Evolutionary conservation across 768 basidiomycete genomes (phyloP).

Genomic region (Boletus fagicola): DNA sequence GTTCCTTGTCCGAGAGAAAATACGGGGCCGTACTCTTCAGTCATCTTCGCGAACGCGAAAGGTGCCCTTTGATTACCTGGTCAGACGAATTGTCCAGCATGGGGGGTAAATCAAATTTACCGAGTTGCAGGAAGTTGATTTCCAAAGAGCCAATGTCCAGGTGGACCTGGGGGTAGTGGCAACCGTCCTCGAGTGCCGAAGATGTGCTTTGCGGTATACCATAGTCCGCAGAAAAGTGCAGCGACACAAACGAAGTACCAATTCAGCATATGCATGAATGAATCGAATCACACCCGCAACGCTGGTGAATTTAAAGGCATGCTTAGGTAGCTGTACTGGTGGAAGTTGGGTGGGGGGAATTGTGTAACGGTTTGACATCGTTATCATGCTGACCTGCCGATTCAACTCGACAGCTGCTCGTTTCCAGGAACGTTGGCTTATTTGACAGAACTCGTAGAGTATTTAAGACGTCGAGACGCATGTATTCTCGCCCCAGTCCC

Average conservation of each 20-base stretch:
- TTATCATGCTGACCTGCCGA: too few species aligned
- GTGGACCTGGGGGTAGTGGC: slow-evolving; percentile 16
- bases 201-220: not conserved
- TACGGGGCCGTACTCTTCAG: slow-evolving; percentile 57
- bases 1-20: slow-evolving; percentile 52
- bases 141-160: slow-evolving; percentile 18
- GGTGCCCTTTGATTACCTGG: slow-evolving; percentile 5
- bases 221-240: not conserved
- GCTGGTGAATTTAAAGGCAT: not conserved
- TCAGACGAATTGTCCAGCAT: not conserved
- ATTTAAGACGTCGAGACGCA: too few species aligned
- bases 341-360: not conserved
- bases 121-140: slow-evolving; percentile 9
- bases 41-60: slow-evolving; percentile 50
- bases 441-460: too few species aligned
- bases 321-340: not conserved
- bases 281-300: not conserved
- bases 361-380: too few species aligned
- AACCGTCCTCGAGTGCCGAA: not conserved
- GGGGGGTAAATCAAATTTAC: not conserved
- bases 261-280: not conserved
- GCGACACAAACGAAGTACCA: not conserved
- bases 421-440: too few species aligned
- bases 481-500: too few species aligned
- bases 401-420: too few species aligned